Percentiles rank a stretch among this genome's conserved stretches.
phyloP scores from a whole-genome alignment of 177 flowering plant species.

The Telopea speciosissima region DNA sequence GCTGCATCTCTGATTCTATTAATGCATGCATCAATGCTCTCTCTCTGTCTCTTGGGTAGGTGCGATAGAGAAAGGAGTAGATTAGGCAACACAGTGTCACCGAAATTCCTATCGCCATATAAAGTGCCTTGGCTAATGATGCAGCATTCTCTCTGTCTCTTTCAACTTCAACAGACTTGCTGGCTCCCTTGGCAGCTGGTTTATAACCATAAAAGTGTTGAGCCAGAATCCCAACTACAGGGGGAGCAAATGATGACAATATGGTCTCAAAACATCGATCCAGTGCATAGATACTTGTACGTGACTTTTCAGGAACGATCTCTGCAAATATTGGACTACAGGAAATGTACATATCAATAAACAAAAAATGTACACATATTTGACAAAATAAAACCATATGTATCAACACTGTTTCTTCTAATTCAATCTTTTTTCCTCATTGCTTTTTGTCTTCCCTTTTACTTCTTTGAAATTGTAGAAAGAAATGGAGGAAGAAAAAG shows the following conservation, averaged over 20 bases:
- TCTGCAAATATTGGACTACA: constrained; percentile 96
- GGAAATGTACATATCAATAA: neutral
- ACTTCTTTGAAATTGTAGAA: neutral
- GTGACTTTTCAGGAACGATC: constrained; percentile 79
- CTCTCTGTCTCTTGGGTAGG: constrained; percentile 81
- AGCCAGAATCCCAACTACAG: constrained; percentile 72
- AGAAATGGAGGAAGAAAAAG: neutral
- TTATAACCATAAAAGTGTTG: constrained; percentile 76
- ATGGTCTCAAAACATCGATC: constrained; percentile 84
- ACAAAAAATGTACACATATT: neutral
- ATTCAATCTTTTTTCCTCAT: neutral
- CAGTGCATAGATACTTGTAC: constrained; percentile 89
- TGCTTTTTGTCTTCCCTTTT: neutral
- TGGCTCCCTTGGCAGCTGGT: constrained; percentile 54
- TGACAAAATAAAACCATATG: too few relatives aligned
- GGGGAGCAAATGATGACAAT: constrained; percentile 91
- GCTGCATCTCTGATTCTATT: constrained; percentile 71
- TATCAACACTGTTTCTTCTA: neutral
- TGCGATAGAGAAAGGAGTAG: constrained; percentile 69
- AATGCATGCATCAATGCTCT: constrained; percentile 67
- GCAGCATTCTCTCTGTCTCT: constrained; percentile 77
- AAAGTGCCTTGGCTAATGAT: constrained; percentile 81
- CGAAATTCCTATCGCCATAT: constrained; percentile 66
- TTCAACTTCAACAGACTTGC: constrained; percentile 41
- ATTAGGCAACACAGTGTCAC: constrained; percentile 70